phyloP scores from a whole-genome alignment of 306 rosid species.

The Boehmeria nivea region DNA sequence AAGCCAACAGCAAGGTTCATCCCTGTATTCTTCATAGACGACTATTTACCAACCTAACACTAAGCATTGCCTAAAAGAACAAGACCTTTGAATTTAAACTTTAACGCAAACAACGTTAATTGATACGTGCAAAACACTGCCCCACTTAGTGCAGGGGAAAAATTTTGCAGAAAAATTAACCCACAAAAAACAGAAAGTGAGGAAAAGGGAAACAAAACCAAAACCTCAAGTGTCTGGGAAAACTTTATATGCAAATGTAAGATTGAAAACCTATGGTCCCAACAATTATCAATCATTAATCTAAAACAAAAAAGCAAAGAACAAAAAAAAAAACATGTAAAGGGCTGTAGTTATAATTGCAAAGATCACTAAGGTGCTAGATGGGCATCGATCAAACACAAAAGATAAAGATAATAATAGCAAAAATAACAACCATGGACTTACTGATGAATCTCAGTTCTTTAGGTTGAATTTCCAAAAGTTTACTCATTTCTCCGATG shows the following conservation, averaged over 20 bases:
- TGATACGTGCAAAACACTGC: too few relatives aligned
- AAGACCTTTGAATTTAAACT: neutral
- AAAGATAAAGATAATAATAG: neutral
- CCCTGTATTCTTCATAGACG: too few relatives aligned
- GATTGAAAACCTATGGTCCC: neutral
- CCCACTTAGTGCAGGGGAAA: neutral
- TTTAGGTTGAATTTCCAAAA: constrained; percentile 71
- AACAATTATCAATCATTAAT: neutral
- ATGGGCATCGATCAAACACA: neutral
- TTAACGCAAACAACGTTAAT: neutral
- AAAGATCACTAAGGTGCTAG: constrained; percentile 10
- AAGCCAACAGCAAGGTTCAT: too few relatives aligned
- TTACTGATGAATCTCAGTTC: constrained; percentile 73
- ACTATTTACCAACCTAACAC: too few relatives aligned
- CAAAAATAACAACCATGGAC: constrained; percentile 22
- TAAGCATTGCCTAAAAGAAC: neutral
- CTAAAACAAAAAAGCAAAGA: too few relatives aligned
- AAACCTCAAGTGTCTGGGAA: neutral
- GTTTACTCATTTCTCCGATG: constrained; percentile 48
- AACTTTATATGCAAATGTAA: neutral
- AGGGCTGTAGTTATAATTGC: neutral
- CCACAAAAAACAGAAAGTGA: neutral
- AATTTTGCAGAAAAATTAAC: neutral
- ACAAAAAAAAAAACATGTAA: neutral
- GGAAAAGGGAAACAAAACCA: neutral